Conservation (phyloP, 2,329 filamentous ascomycete genomes). For the Botrytis elliptica region DNA sequence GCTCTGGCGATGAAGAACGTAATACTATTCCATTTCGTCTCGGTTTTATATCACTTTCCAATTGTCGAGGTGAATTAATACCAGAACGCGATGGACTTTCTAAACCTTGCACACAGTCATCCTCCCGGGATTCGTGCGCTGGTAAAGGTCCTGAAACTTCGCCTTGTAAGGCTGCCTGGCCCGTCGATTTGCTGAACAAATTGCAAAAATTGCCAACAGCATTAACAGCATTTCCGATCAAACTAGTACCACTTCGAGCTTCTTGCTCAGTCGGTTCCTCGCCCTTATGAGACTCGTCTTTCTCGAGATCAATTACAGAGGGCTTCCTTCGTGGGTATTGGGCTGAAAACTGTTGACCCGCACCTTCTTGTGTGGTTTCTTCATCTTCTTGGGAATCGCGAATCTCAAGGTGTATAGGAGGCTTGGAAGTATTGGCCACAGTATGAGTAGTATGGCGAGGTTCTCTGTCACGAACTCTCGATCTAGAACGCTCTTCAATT, state of each 20-base stretch:
- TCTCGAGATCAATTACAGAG: not conserved
- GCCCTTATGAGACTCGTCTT: not conserved
- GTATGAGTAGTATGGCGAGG: not conserved
- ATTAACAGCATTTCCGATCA: not conserved
- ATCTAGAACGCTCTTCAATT: not conserved
- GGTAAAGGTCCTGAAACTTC: too few species aligned
- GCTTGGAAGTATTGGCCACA: not conserved
- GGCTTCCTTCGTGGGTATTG: not conserved
- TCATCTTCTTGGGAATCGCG: slow-evolving; percentile 5
- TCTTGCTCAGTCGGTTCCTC: not conserved
- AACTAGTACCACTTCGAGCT: not conserved
- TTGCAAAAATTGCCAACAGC: not conserved
- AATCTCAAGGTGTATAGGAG: not conserved
- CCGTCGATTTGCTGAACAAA: not conserved
- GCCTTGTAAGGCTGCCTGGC: not conserved
- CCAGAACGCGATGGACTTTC: slow-evolving; percentile 1
- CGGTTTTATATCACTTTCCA: not conserved
- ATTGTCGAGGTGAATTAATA: not conserved
- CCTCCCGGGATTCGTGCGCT: not conserved
- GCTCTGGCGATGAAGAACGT: not conserved
- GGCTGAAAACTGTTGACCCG: not conserved
- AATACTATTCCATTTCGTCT: not conserved
- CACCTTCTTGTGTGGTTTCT: slow-evolving; percentile 1
- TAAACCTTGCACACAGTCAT: not conserved
- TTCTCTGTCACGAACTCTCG: not conserved